Conservation (phyloP, 1,139 yeast genomes). For the Kodamaea ohmeri region DNA sequence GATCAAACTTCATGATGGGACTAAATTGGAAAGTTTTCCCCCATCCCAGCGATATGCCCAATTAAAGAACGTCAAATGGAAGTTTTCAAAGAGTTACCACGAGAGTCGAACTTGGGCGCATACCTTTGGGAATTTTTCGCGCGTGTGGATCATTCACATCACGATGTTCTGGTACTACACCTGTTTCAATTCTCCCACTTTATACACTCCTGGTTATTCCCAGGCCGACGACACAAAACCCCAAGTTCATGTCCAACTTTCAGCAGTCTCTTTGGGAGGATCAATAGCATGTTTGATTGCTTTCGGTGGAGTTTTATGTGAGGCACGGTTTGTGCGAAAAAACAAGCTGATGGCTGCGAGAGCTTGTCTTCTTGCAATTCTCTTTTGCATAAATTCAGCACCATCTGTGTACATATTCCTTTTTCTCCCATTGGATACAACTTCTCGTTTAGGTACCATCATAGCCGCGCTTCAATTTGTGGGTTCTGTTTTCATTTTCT, state of each 20-base stretch:
- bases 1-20: slow-evolving; percentile 44
- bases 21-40: slow-evolving; percentile 16
- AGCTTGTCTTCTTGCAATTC: slow-evolving; percentile 38
- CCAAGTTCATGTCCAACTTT: slow-evolving; percentile 55
- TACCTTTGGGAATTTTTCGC: slow-evolving; percentile 68
- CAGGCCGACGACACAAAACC: slow-evolving; percentile 64
- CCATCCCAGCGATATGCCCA: slow-evolving; percentile 43
- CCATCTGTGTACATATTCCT: slow-evolving; percentile 66
- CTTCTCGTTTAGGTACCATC: slow-evolving; percentile 48
- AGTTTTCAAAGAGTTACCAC: slow-evolving; percentile 66
- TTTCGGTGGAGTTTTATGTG: slow-evolving; percentile 59
- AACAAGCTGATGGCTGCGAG: slow-evolving; percentile 56
- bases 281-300: slow-evolving; percentile 63
- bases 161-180: slow-evolving; percentile 83
- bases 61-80: slow-evolving; percentile 60
- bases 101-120: slow-evolving; percentile 82
- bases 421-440: slow-evolving; percentile 49
- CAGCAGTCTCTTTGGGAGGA: slow-evolving; percentile 74
- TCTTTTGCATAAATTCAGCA: slow-evolving; percentile 48
- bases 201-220: slow-evolving; percentile 63
- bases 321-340: slow-evolving; percentile 64
- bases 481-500: slow-evolving; percentile 57
- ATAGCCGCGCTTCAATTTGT: slow-evolving; percentile 59
- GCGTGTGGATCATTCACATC: slow-evolving; percentile 81
- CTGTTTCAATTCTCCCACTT: slow-evolving; percentile 69